Conservation (phyloP, 768 basidiomycete species). For the Amylocystis lapponica region DNA sequence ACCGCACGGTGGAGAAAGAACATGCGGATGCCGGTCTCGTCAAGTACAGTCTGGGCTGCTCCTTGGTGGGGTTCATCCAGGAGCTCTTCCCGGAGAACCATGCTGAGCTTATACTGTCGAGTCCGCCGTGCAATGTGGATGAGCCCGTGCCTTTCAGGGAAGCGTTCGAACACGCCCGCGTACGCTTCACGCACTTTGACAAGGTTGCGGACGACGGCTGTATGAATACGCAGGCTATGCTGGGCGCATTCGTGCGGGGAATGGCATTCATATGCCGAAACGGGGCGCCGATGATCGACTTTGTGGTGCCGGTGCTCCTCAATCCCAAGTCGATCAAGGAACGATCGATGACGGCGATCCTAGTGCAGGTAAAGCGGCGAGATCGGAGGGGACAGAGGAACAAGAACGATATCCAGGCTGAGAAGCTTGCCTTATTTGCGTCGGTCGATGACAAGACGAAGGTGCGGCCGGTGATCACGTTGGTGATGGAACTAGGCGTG, state of each 20-base stretch:
- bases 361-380: conserved; percentile 19
- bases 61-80: conserved; percentile 18
- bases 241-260: conserved; percentile 19
- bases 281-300: conserved; percentile 15
- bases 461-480: conserved; percentile 14
- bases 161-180: conserved; percentile 19
- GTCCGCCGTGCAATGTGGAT: conserved; percentile 19
- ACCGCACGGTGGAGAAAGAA: conserved; percentile 5
- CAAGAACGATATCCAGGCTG: background rate
- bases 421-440: background rate
- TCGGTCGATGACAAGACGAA: background rate
- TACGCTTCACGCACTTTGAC: conserved; percentile 30
- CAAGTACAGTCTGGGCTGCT: background rate
- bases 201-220: conserved; percentile 18
- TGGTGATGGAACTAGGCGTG: conserved; percentile 18
- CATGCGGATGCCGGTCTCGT: conserved; percentile 1
- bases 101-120: conserved; percentile 12
- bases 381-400: background rate
- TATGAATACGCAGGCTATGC: conserved; percentile 12
- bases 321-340: conserved; percentile 2
- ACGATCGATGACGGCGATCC: conserved; percentile 10
- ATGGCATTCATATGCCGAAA: conserved; percentile 20
- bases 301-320: conserved; percentile 25
- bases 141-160: conserved; percentile 4
- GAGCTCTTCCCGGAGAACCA: conserved; percentile 14